Conservation (phyloP, 352 stramenopile species). For the Pilasporangium apinafurcum region DNA sequence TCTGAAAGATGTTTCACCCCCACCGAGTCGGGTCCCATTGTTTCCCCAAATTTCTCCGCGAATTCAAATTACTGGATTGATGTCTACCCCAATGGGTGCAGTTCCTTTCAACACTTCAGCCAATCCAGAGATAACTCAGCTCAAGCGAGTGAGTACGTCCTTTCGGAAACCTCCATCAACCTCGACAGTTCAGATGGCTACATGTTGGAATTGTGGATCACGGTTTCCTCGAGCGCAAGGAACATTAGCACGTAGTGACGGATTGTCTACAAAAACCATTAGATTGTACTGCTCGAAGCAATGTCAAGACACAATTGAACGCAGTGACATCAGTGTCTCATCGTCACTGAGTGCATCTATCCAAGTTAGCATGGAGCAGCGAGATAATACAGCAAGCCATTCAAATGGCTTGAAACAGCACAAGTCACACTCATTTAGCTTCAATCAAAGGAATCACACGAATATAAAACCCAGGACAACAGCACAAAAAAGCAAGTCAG, state of each 20-base stretch:
- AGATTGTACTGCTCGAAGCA: conserved; percentile 30
- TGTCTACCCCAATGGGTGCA: not conserved
- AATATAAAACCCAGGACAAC: too few relatives aligned
- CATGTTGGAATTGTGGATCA: conserved; percentile 60
- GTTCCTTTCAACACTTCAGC: too few relatives aligned
- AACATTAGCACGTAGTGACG: conserved; percentile 2
- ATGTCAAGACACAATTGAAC: conserved; percentile 29
- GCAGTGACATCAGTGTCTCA: conserved; percentile 31
- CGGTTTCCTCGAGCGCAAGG: conserved; percentile 34
- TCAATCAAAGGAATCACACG: too few relatives aligned
- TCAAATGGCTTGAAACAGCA: not conserved
- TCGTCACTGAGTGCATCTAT: conserved; percentile 20
- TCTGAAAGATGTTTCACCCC: not conserved
- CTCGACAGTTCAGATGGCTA: conserved; percentile 22
- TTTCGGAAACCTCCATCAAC: conserved; percentile 23
- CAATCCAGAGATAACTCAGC: too few relatives aligned
- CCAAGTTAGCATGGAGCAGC: conserved; percentile 4
- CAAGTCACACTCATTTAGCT: not conserved
- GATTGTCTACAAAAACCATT: conserved; percentile 4
- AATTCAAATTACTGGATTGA: conserved; percentile 4
- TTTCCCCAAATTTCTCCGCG: conserved; percentile 25
- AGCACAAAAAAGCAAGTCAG: conserved; percentile 4
- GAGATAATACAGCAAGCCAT: not conserved
- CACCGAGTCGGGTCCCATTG: conserved; percentile 3
- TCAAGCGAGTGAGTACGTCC: too few relatives aligned